phyloP scores from a whole-genome alignment of 2,329 filamentous ascomycete species.

The Aspergillus melleus region DNA sequence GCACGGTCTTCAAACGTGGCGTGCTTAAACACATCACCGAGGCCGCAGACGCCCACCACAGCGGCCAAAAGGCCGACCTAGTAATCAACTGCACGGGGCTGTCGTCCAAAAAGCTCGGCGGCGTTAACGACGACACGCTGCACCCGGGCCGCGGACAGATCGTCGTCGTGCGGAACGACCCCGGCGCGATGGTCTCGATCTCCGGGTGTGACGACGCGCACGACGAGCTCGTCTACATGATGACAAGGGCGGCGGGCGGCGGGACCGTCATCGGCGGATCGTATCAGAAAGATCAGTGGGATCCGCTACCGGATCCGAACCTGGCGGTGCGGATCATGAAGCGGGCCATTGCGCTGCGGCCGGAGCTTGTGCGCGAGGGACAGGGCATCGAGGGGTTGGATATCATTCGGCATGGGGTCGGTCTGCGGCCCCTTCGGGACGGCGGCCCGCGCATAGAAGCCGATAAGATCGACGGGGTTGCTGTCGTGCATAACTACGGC shows the following conservation, averaged over 20 bases:
- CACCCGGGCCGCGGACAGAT: constrained; percentile 79
- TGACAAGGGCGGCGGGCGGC: constrained; percentile 74
- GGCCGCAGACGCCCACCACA: constrained; percentile 61
- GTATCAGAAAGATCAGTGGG: constrained; percentile 78
- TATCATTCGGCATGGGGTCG: constrained; percentile 79
- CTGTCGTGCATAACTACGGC: constrained; percentile 49
- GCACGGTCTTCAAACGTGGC: constrained; percentile 66
- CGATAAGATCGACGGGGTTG: constrained; percentile 63
- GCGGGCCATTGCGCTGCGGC: constrained; percentile 48
- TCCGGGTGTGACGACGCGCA: constrained; percentile 73
- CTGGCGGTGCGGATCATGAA: constrained; percentile 83
- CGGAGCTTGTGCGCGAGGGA: constrained; percentile 53
- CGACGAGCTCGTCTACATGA: constrained; percentile 75
- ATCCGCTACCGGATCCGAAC: constrained; percentile 73
- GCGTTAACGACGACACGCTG: constrained; percentile 73
- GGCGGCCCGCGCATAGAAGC: constrained; percentile 75
- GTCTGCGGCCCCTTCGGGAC: constrained; percentile 71
- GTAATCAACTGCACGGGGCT: constrained; percentile 86
- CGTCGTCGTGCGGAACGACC: constrained; percentile 78
- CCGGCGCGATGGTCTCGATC: constrained; percentile 66
- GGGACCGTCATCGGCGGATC: constrained; percentile 86
- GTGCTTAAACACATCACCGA: constrained; percentile 70
- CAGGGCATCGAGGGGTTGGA: constrained; percentile 69
- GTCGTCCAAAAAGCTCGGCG: constrained; percentile 71
- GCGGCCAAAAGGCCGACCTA: constrained; percentile 60